Evolutionary conservation across 2,329 filamentous ascomycete species (phyloP).

Genomic region (Orbilia oligospora): DNA sequence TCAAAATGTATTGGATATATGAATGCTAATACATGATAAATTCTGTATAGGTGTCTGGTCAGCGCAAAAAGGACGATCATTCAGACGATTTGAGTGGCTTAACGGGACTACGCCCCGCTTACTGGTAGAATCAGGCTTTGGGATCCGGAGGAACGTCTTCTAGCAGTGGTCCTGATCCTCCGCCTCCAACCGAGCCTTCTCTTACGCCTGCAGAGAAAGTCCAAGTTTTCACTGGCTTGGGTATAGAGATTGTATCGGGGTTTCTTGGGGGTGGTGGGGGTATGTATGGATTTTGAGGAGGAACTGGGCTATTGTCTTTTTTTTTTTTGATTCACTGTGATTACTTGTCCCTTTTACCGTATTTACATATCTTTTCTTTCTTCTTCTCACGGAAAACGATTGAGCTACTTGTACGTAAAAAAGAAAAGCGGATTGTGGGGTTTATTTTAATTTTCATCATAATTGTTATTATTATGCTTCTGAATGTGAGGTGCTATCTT

Average conservation of each 20-base stretch:
- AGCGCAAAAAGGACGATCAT: constrained; percentile 78
- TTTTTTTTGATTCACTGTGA: neutral
- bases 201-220: neutral
- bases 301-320: neutral
- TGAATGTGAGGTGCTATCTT: neutral
- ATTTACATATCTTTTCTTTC: neutral
- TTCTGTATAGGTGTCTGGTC: constrained; percentile 74
- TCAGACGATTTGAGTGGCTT: constrained; percentile 71
- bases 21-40: neutral
- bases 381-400: constrained; percentile 1
- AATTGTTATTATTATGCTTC: neutral
- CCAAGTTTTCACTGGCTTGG: neutral
- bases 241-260: neutral
- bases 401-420: constrained; percentile 21
- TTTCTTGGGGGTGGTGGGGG: constrained; percentile 5
- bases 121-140: constrained; percentile 70
- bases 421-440: constrained; percentile 18
- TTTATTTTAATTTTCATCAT: neutral
- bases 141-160: constrained; percentile 6
- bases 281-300: constrained; percentile 12
- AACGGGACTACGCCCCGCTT: constrained; percentile 74
- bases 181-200: neutral
- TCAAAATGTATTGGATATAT: neutral
- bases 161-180: neutral
- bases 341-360: neutral